Evolutionary conservation across 139 green algal genomes (phyloP), one percentile per base, ranked within the genome.

Genomic region (Chlorella sp.): DNA sequence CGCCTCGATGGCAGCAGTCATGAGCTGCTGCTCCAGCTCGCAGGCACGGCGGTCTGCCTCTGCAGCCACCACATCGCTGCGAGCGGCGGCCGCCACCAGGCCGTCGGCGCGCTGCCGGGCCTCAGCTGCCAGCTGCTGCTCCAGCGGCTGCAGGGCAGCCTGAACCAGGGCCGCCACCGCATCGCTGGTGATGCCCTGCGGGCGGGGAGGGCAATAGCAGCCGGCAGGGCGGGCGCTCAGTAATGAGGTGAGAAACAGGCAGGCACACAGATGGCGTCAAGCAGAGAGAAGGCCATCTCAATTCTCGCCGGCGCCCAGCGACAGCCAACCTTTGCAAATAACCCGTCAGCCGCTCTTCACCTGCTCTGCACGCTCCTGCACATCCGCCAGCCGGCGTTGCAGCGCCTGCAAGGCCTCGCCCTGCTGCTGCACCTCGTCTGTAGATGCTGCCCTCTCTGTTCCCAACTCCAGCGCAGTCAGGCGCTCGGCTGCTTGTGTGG

Each of bases 171-270:
- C 60, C 11, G 77, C 77, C 4, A 60, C 77, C 1, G 77, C 77
- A 22, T 30, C 43, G 60, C 13, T 40, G 9, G 77, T 74, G 58
- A 83, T 73, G 60, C 26, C 77, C 77, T 83, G 77, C 60, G 43
- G 34, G 3, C 3, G 41, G 44, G 3, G 38, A 11, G 43, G 46
- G 11, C 30, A 22, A 4, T n/a, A n/a, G 2, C 28, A 16, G 17
- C 44, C 26, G 44, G 44, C 3, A 28, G 24, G 20, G 17, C 5
- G 1, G 3, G 7, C 1, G 30, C 26, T 26, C 24, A 76, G 38
- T 28, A 3, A 41, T 26, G 14, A 16, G 14, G 51, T 3, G 9
- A 60, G 51, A 60, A 26, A 16, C 51, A 60, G 46, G 46, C 46
- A 11, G 8, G 46, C 46, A 54, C 8, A n/a, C n/a, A n/a, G n/a